Evolutionary conservation across 73 alveolate genomes (phyloP).

Genomic region (Blepharisma japonicum): DNA sequence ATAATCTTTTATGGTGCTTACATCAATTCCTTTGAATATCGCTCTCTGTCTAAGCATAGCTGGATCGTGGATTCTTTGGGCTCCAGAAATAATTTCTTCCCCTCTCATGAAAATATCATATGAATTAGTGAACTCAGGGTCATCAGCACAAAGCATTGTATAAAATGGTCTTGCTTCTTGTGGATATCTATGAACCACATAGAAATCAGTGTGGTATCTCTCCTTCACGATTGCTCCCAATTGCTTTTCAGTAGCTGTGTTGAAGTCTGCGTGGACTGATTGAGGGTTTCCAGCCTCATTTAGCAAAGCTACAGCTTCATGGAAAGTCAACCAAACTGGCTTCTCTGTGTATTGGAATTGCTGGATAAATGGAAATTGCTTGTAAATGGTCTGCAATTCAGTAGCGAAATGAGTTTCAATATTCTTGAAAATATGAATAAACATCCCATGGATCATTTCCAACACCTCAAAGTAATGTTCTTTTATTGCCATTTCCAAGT

Average conservation of each 20-base stretch:
- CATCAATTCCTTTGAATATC: constrained; percentile 67
- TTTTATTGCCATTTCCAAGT: constrained; percentile 97
- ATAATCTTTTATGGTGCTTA: constrained; percentile 77
- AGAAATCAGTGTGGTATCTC: constrained; percentile 96
- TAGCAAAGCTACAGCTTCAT: constrained; percentile 87
- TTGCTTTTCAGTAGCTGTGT: constrained; percentile 88
- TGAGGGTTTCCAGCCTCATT: constrained; percentile 80
- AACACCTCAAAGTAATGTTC: constrained; percentile 97
- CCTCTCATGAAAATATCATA: constrained; percentile 99
- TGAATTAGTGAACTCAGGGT: constrained; percentile 92
- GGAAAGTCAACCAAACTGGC: constrained; percentile 81
- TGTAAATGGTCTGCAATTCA: constrained; percentile 82
- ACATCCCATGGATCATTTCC: constrained; percentile 83
- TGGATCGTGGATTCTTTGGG: constrained; percentile 97
- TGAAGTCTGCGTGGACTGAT: constrained; percentile 83
- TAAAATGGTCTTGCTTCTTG: constrained; percentile 98
- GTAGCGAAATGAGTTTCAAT: constrained; percentile 68
- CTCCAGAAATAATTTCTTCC: constrained; percentile 99
- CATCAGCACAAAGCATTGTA: constrained; percentile 98
- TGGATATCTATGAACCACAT: constrained; percentile 95
- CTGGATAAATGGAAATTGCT: constrained; percentile 80
- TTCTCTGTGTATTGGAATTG: constrained; percentile 68
- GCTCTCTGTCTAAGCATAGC: constrained; percentile 56
- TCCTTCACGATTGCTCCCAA: constrained; percentile 92
- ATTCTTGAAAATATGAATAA: constrained; percentile 83